phyloP scores from a whole-genome alignment of 306 rosid species.

The Vicia sativa region DNA sequence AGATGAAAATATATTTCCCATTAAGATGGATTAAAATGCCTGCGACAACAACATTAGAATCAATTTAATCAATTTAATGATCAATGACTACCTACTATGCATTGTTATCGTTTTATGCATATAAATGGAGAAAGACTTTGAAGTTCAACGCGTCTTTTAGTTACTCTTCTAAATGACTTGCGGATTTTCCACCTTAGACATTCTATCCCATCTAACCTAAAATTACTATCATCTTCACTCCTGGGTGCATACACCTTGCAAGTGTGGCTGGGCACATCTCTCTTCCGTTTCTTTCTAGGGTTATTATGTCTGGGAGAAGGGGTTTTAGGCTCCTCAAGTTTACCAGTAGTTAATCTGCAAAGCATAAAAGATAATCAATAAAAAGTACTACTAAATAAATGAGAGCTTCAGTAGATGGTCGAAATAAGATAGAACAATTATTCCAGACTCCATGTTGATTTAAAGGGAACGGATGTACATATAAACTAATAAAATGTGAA shows the following conservation, averaged over 20 bases:
- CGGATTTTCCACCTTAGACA: conserved; percentile 79
- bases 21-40: conserved; percentile 37
- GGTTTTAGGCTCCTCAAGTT: conserved; percentile 79
- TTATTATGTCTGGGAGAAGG: conserved; percentile 75
- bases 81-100: conserved; percentile 43
- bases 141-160: conserved; percentile 70
- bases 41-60: conserved; percentile 47
- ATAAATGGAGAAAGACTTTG: conserved; percentile 58
- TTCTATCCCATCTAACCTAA: conserved; percentile 59
- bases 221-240: conserved; percentile 39
- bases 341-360: conserved; percentile 57
- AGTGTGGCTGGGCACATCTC: conserved; percentile 36
- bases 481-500: background rate
- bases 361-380: conserved; percentile 33
- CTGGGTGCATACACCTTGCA: conserved; percentile 37
- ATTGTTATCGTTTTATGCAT: conserved; percentile 43
- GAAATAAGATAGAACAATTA: conserved; percentile 5
- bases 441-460: background rate
- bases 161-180: conserved; percentile 86
- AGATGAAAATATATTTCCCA: conserved; percentile 25
- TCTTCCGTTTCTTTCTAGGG: conserved; percentile 60
- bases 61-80: conserved; percentile 78
- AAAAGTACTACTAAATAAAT: conserved; percentile 18
- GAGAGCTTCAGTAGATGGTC: background rate
- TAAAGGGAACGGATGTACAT: background rate